These are phyloP conservation scores for California macrophylla DNA, from an alignment of 441 rosid genomes.

Conservation along the genomic window DNA sequence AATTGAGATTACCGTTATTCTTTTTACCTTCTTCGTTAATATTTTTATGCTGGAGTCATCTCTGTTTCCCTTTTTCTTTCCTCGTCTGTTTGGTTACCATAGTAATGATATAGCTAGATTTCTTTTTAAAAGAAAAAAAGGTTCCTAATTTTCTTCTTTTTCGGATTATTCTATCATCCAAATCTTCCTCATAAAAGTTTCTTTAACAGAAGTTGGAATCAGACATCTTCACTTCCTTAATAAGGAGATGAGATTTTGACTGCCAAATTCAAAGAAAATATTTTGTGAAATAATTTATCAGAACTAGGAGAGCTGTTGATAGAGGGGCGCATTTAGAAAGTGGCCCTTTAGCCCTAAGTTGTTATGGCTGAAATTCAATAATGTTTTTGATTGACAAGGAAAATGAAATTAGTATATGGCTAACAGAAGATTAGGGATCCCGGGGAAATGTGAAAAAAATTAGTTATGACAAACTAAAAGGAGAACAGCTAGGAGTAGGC, in stretches of 20 bases:
- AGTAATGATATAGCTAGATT: neutral
- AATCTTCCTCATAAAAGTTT: neutral
- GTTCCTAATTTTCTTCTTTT: constrained; percentile 1
- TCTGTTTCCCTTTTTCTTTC: neutral
- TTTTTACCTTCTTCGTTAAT: neutral
- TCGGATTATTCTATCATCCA: neutral
- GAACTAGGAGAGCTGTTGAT: neutral
- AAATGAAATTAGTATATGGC: neutral
- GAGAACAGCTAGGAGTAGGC: neutral
- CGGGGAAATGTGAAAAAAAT: neutral
- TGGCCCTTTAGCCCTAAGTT: neutral
- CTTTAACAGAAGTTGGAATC: neutral
- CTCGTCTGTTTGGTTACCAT: neutral
- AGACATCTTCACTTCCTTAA: neutral
- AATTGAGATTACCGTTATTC: neutral
- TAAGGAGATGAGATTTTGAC: neutral
- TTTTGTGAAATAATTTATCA: neutral
- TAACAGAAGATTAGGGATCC: neutral
- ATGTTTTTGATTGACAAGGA: neutral
- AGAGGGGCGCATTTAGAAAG: neutral
- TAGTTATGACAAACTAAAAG: neutral
- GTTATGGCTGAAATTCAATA: neutral
- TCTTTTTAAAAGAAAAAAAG: neutral
- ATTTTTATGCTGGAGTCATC: neutral
- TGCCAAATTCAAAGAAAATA: neutral